These are phyloP conservation scores for Dichotomocladium elegans DNA, from an alignment of 371 early-diverging fungal genomes.

Conservation along the genomic window DNA sequence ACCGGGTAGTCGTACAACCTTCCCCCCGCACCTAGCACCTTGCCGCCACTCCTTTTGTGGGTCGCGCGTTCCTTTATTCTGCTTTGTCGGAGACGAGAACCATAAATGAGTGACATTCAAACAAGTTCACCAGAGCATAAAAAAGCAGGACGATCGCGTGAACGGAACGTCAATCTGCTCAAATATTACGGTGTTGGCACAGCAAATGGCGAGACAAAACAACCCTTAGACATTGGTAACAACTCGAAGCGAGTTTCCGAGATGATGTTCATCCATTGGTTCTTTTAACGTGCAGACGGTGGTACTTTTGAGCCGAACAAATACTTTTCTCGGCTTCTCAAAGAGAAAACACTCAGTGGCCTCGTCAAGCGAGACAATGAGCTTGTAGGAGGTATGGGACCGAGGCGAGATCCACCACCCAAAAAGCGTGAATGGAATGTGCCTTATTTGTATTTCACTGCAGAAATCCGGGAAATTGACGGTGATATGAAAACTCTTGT, in stretches of 20 bases:
- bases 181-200: conserved; percentile 40
- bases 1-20: no score
- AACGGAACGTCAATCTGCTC: conserved; percentile 7
- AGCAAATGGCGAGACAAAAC: conserved; percentile 12
- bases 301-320: conserved; percentile 70
- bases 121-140: conserved; percentile 6
- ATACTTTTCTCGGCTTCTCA: conserved; percentile 67
- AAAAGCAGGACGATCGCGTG: conserved; percentile 5
- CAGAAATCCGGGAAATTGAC: conserved; percentile 83
- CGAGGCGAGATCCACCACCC: no score
- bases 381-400: conserved; percentile 62
- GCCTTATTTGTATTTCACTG: background rate
- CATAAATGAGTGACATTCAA: background rate
- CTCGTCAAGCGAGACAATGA: conserved; percentile 72
- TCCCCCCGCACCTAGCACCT: background rate
- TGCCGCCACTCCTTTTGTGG: background rate
- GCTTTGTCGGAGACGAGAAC: no score
- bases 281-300: conserved; percentile 41
- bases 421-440: background rate
- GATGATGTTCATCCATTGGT: background rate
- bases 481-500: conserved; percentile 96
- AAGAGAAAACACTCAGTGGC: conserved; percentile 63
- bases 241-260: background rate
- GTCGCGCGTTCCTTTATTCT: background rate
- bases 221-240: conserved; percentile 33